Base-by-base conservation (phyloP, 2,329 filamentous ascomycete species). In the Fusarium setosum region DNA sequence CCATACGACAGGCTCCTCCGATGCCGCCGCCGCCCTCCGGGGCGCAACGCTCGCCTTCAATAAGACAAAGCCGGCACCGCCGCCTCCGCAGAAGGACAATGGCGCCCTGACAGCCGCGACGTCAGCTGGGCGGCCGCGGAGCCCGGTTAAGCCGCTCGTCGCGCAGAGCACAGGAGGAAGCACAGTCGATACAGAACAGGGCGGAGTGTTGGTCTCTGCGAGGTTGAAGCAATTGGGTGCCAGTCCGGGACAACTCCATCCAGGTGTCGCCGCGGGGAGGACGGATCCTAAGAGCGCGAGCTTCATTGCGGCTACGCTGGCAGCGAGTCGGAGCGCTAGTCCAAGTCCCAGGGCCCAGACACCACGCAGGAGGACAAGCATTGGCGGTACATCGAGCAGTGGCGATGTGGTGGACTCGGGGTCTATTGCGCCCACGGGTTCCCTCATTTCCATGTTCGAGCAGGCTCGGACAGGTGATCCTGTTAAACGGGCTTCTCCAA, bases 361-460 rank as follows among this genome's bases (percentile, higher is more conserved):
- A 50, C 73, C 66, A 5, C 69, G 52, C 63, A 76, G 73, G 45
- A 75, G 70, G 49, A 69, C 66, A 6, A 80, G 76, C 59, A 51
- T 71, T 20, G 75, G 73, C 17, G 70, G 76, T 59, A 65, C 72
- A 4, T 66, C 68, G 6, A 65, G 59, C 31, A 65, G 59, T 45
- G 70, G 70, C 48, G 69, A 76, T 41, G 69, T 72, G 49, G 73
- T 78, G 31, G 74, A 92, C 72, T 85, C 85, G 10, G 83, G 81
- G 2, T 80, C 87, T 6, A 89, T 91, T 48, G 80, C 85, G 21
- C 83, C 90, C 0, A 90, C 90, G 1, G 87, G 82, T 4, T 86
- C 88, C 5, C 80, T 93, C 18, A 89, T 93, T 53, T 86, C 86
- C 35, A 83, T 92, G 79, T 93, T 93, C 67, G 91, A 94, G 76